Percentiles rank a stretch among this genome's conserved stretches.
Evolutionary conservation across 768 basidiomycete species (phyloP).

Genomic region (Rhodosporidiobolus sp.): DNA sequence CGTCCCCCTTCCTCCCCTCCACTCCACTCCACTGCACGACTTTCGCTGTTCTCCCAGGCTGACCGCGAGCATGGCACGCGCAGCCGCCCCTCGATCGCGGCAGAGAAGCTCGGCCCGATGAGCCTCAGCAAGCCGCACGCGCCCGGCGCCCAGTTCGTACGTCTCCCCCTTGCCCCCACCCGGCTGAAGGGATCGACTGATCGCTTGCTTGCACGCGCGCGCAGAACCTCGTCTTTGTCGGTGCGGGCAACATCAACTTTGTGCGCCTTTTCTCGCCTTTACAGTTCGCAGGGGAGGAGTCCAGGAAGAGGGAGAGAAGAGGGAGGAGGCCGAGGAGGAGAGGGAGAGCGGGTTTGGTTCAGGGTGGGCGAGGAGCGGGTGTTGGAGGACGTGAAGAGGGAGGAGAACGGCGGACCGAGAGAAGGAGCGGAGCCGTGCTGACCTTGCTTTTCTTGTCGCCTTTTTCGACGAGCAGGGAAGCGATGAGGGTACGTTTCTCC

Average conservation of each 20-base stretch:
- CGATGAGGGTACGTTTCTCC: background rate
- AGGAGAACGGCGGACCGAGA: background rate
- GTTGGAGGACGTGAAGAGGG: background rate
- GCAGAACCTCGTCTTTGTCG: constrained; percentile 81
- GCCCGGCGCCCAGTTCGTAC: constrained; percentile 27
- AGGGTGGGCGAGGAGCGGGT: too few species aligned
- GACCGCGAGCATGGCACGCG: background rate
- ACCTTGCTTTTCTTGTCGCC: background rate
- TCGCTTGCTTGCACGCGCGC: background rate
- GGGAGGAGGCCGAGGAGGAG: background rate
- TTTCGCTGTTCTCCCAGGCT: background rate
- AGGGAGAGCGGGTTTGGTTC: background rate
- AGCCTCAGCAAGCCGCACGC: constrained; percentile 22
- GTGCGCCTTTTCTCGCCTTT: constrained; percentile 51
- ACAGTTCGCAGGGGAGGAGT: background rate
- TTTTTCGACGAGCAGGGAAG: constrained; percentile 1
- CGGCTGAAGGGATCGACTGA: background rate
- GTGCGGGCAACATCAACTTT: constrained; percentile 98
- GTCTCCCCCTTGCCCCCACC: background rate
- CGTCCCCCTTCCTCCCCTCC: background rate
- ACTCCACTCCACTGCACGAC: too few species aligned
- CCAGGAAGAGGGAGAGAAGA: background rate
- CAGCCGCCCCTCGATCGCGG: constrained; percentile 31
- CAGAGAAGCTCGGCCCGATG: constrained; percentile 23
- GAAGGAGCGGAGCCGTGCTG: constrained; percentile 39